phyloP scores from a whole-genome alignment of 495 filamentous ascomycete species.

The Aspergillus affinis region DNA sequence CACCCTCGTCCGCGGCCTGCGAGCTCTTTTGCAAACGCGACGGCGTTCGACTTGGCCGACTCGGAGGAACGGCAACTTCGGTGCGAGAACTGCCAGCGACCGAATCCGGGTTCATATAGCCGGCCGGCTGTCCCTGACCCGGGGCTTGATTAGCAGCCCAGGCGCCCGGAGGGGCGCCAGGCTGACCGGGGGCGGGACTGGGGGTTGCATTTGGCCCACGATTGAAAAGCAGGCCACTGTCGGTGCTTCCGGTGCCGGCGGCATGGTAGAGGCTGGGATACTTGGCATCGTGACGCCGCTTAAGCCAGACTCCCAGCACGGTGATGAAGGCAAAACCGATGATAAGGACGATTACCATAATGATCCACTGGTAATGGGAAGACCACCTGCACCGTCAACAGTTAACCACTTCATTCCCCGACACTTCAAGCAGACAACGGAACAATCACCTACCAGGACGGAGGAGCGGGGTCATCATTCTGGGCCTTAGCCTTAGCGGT shows the following conservation, averaged over 20 bases:
- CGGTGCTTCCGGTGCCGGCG: slow-evolving; percentile 19
- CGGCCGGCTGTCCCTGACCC: slow-evolving; percentile 14
- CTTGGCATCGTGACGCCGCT: slow-evolving; percentile 49
- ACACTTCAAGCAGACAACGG: not conserved
- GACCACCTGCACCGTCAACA: slow-evolving; percentile 40
- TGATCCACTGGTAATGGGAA: slow-evolving; percentile 52
- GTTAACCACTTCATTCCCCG: not conserved
- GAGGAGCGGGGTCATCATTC: slow-evolving; percentile 15
- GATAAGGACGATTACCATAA: slow-evolving; percentile 53
- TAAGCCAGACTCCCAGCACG: slow-evolving; percentile 41
- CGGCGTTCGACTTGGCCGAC: slow-evolving; percentile 16
- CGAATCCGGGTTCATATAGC: slow-evolving; percentile 24
- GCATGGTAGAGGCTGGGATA: slow-evolving; percentile 39
- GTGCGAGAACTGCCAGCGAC: slow-evolving; percentile 37
- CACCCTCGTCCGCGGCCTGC: slow-evolving; percentile 13
- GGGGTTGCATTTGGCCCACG: slow-evolving; percentile 14
- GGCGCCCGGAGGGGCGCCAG: slow-evolving; percentile 1
- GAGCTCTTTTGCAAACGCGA: slow-evolving; percentile 26
- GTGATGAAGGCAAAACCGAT: slow-evolving; percentile 45
- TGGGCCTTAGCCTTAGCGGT: slow-evolving; percentile 17
- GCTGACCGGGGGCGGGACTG: slow-evolving; percentile 16
- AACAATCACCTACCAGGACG: slow-evolving; percentile 27
- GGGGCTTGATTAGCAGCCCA: slow-evolving; percentile 6
- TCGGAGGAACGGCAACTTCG: slow-evolving; percentile 18
- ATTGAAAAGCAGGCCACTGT: slow-evolving; percentile 22